These are phyloP conservation scores for Cytospora mali DNA, from an alignment of 2,329 filamentous ascomycete species.

Conservation along the genomic window DNA sequence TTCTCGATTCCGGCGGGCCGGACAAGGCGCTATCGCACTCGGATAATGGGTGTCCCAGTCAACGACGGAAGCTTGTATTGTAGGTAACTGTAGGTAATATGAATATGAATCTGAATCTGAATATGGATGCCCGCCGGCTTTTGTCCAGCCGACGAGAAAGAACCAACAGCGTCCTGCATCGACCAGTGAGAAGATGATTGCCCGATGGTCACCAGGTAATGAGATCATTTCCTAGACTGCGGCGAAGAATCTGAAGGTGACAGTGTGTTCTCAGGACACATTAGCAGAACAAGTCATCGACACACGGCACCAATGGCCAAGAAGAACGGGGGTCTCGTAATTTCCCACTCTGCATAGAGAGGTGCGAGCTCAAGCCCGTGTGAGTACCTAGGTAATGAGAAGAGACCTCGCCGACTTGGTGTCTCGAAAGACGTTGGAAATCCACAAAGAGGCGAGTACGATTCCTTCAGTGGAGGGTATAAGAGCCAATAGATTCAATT, in stretches of 20 bases:
- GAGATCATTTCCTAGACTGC: neutral
- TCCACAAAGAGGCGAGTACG: conserved; percentile 1
- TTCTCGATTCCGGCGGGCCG: conserved; percentile 19
- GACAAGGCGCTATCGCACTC: conserved; percentile 21
- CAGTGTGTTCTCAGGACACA: neutral
- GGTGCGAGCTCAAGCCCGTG: too few species aligned
- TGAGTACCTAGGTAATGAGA: neutral
- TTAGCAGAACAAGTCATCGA: neutral
- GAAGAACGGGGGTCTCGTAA: neutral
- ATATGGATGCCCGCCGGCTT: conserved; percentile 6
- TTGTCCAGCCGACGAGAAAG: conserved; percentile 8
- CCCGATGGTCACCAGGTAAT: neutral
- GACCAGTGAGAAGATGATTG: conserved; percentile 10
- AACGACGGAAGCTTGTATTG: conserved; percentile 12
- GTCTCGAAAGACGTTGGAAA: neutral
- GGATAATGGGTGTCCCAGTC: conserved; percentile 10
- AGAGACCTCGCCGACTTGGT: neutral
- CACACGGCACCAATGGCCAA: neutral
- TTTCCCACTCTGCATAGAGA: too few species aligned
- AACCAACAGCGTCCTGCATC: neutral
- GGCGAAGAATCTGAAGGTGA: neutral
- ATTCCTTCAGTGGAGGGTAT: neutral
- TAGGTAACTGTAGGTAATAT: too few species aligned
- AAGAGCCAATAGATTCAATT: conserved; percentile 10
- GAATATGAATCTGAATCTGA: too few species aligned